phyloP scores from a whole-genome alignment of 1,284 basidiomycete genomes.

The Kwoniella shivajii region DNA sequence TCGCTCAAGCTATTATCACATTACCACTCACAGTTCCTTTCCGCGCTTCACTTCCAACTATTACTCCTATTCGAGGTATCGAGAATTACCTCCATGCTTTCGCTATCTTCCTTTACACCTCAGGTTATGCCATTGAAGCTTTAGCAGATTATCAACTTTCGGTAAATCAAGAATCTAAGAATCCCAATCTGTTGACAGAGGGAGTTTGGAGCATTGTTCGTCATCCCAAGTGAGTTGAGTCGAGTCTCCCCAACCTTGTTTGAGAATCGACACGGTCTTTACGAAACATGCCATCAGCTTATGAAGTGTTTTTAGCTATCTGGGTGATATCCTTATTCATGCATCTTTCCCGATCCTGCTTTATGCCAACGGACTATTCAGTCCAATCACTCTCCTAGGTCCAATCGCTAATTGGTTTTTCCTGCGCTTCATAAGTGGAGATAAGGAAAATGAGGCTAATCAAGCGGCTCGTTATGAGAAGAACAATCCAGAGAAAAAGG shows the following conservation, averaged over 20 bases:
- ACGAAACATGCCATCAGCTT: too few species aligned
- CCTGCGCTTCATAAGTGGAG: slow-evolving; percentile 29
- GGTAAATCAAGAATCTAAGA: slow-evolving; percentile 17
- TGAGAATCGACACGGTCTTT: too few species aligned
- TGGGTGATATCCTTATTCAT: slow-evolving; percentile 34
- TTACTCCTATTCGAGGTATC: slow-evolving; percentile 4
- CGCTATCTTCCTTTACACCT: slow-evolving; percentile 22
- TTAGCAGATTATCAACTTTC: slow-evolving; percentile 31
- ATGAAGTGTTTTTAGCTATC: too few species aligned
- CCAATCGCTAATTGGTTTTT: slow-evolving; percentile 33
- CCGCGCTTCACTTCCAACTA: slow-evolving; percentile 6
- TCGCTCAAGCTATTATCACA: slow-evolving; percentile 30
- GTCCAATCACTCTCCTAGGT: slow-evolving; percentile 29
- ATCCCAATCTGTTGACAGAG: slow-evolving; percentile 13
- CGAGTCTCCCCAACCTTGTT: too few species aligned
- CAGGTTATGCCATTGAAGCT: slow-evolving; percentile 26
- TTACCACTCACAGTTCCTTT: slow-evolving; percentile 32
- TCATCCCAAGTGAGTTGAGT: slow-evolving; percentile 34
- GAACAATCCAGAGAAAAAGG: slow-evolving; percentile 21
- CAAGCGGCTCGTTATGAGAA: slow-evolving; percentile 19
- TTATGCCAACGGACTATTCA: slow-evolving; percentile 23
- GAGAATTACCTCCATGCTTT: slow-evolving; percentile 12
- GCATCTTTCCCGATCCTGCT: slow-evolving; percentile 33
- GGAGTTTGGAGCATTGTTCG: slow-evolving; percentile 39
- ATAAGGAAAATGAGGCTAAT: slow-evolving; percentile 34